Evolutionary conservation across 176 grass and related monocot genomes (phyloP).

Genomic region (Ananas comosus): DNA sequence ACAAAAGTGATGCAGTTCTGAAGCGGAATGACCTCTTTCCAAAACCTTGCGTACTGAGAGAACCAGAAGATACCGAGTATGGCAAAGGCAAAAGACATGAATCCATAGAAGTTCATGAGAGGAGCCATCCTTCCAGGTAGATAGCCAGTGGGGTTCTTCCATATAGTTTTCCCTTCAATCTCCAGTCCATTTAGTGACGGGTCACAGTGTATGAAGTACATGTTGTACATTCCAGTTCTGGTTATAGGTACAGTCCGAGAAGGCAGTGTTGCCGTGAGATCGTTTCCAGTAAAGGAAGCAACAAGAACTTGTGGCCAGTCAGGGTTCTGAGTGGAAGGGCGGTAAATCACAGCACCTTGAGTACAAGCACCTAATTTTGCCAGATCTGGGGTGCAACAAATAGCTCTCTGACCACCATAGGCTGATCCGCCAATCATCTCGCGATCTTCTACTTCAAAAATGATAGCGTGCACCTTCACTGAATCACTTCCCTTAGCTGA

Average conservation of each 20-base stretch:
- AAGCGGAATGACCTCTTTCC: constrained; percentile 92
- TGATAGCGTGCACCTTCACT: constrained; percentile 66
- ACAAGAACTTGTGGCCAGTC: constrained; percentile 71
- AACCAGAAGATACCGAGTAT: constrained; percentile 93
- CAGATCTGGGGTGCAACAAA: constrained; percentile 93
- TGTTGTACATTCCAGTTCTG: constrained; percentile 94
- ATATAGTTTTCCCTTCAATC: constrained; percentile 88
- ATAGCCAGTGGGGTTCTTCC: constrained; percentile 97
- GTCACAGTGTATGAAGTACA: constrained; percentile 96
- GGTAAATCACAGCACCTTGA: constrained; percentile 78
- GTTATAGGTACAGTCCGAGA: constrained; percentile 59
- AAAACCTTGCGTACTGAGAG: constrained; percentile 91
- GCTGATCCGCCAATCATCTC: constrained; percentile 93
- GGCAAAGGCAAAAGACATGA: constrained; percentile 87
- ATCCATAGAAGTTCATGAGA: constrained; percentile 88
- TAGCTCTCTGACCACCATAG: constrained; percentile 88
- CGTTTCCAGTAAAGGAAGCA: constrained; percentile 68
- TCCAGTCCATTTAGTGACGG: constrained; percentile 58
- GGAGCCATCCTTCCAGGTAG: constrained; percentile 95
- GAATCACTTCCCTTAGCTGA: constrained; percentile 43
- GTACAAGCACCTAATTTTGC: constrained; percentile 80
- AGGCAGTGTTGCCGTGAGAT: constrained; percentile 55
- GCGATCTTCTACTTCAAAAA: constrained; percentile 93
- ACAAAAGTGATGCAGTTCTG: constrained; percentile 99
- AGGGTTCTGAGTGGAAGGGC: constrained; percentile 52